Conservation (phyloP, 75 land plant genomes). For the Gnetum montanum region DNA sequence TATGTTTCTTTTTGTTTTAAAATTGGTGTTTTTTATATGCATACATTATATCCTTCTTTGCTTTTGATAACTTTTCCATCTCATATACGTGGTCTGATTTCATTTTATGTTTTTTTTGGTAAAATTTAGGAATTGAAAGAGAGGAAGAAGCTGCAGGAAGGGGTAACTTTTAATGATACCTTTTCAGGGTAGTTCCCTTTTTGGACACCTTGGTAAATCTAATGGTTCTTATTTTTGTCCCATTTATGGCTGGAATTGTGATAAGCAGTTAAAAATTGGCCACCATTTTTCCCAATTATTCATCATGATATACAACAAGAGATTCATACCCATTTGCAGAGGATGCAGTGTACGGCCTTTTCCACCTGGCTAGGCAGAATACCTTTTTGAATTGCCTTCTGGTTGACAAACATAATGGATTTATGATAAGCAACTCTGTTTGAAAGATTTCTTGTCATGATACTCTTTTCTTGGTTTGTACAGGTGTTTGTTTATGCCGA, state of each 20-base stretch:
- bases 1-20: too few relatives aligned
- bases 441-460: too few relatives aligned
- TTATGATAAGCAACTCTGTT: too few relatives aligned
- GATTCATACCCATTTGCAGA: constrained; percentile 74
- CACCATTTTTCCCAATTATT: constrained; percentile 82
- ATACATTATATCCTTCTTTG: background rate
- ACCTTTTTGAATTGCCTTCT: background rate
- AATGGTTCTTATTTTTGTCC: background rate
- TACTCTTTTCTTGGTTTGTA: too few relatives aligned
- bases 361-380: constrained; percentile 38
- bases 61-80: background rate
- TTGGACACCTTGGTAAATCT: background rate
- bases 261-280: constrained; percentile 88
- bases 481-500: constrained; percentile 53
- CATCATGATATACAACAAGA: constrained; percentile 86
- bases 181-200: background rate
- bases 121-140: constrained; percentile 65
- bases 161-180: constrained; percentile 28
- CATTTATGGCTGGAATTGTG: constrained; percentile 79
- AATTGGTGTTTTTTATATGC: too few relatives aligned
- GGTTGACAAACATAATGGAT: too few relatives aligned
- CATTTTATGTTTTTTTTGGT: background rate
- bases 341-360: constrained; percentile 64
- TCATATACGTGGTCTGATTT: background rate
- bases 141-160: constrained; percentile 87